phyloP scores from a whole-genome alignment of 331 rosid species.

The Pyrus hybrid region DNA sequence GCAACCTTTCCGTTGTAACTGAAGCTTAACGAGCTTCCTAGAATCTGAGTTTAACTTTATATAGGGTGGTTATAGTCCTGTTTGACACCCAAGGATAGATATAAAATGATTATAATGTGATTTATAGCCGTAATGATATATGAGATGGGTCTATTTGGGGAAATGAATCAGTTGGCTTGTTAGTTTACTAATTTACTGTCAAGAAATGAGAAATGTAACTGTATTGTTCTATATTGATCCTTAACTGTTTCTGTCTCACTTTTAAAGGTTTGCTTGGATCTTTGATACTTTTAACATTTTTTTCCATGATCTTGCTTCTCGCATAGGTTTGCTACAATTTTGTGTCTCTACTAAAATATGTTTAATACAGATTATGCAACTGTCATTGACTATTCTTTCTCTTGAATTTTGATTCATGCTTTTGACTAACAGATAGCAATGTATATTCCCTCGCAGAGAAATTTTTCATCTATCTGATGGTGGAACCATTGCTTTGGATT shows the following conservation, averaged over 20 bases:
- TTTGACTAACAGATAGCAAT: conserved; percentile 13
- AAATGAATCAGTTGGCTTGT: not conserved
- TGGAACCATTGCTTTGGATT: conserved; percentile 38
- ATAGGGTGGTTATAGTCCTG: not conserved
- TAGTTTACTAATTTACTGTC: not conserved
- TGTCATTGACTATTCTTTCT: not conserved
- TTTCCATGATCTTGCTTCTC: not conserved
- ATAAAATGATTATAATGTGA: not conserved
- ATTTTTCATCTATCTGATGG: conserved; percentile 24
- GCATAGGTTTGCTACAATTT: not conserved
- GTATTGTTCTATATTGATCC: not conserved
- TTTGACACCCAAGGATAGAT: not conserved
- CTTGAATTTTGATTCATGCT: conserved; percentile 2
- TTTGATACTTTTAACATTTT: not conserved
- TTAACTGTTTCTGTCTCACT: not conserved
- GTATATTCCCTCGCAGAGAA: conserved; percentile 10
- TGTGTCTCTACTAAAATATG: not conserved
- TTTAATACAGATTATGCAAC: not conserved
- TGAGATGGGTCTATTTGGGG: not conserved
- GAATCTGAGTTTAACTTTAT: not conserved
- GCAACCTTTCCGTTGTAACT: no score
- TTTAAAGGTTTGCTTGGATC: not conserved
- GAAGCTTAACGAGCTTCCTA: no score
- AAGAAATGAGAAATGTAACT: not conserved
- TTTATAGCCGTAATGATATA: not conserved